Percentiles rank a stretch among this genome's conserved stretches.
Conservation (phyloP, 768 basidiomycete genomes). For the Lactarius pseudohatsudake region DNA sequence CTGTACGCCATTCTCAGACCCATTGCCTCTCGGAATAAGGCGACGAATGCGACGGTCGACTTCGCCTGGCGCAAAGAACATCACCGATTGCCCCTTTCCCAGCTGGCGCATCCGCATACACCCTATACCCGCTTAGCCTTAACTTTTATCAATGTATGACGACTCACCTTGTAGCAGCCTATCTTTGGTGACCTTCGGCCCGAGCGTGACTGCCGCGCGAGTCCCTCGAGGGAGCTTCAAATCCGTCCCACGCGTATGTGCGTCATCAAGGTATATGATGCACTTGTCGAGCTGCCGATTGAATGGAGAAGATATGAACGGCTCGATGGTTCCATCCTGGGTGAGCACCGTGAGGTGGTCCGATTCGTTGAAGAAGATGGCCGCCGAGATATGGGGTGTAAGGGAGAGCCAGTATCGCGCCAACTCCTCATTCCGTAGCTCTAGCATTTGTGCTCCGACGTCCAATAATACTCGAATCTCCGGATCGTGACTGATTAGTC, state of each 20-base stretch:
- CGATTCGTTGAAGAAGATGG: constrained; percentile 39
- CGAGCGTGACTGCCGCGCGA: constrained; percentile 49
- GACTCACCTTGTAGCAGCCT: constrained; percentile 46
- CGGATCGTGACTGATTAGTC: constrained; percentile 38
- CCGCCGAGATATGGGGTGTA: constrained; percentile 36
- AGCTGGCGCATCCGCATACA: constrained; percentile 18
- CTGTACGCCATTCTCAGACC: not conserved
- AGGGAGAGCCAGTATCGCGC: constrained; percentile 42
- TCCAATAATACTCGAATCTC: constrained; percentile 49
- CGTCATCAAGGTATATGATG: constrained; percentile 52
- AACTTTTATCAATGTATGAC: not conserved
- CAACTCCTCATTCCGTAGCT: constrained; percentile 44
- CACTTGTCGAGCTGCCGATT: constrained; percentile 39
- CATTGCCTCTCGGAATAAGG: not conserved
- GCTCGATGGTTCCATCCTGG: constrained; percentile 39
- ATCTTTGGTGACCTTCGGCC: constrained; percentile 52
- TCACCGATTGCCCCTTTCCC: constrained; percentile 11
- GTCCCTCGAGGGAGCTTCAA: constrained; percentile 45
- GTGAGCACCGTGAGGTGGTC: constrained; percentile 39
- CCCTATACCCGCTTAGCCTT: not conserved
- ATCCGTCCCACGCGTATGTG: constrained; percentile 53
- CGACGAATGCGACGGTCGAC: constrained; percentile 11
- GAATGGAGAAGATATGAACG: constrained; percentile 41
- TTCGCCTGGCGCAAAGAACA: constrained; percentile 15
- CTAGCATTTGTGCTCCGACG: constrained; percentile 57